Percentiles rank a stretch among this genome's conserved stretches.
Evolutionary conservation across 1,139 yeast species (phyloP).

Genomic region (Suzukiozyma palmioleophila): DNA sequence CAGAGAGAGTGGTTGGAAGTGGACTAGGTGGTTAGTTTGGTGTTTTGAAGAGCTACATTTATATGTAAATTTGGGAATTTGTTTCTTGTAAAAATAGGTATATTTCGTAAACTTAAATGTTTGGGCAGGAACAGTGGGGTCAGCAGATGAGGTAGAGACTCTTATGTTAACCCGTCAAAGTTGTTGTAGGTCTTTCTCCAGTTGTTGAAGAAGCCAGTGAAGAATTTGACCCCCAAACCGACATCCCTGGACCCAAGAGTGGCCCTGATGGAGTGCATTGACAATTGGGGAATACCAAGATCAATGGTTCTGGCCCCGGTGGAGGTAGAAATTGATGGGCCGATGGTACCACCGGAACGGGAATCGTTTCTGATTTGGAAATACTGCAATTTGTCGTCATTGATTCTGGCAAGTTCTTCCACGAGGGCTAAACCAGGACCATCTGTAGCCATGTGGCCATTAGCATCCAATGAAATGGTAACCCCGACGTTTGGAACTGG

Average conservation of each 20-base stretch:
- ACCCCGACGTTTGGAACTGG: conserved; percentile 43
- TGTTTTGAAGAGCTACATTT: no score
- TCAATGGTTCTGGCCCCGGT: conserved; percentile 45
- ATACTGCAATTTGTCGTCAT: conserved; percentile 29
- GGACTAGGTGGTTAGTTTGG: no score
- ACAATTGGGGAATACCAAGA: conserved; percentile 42
- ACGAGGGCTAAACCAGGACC: conserved; percentile 31
- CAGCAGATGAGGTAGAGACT: no score
- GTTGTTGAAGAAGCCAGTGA: conserved; percentile 31
- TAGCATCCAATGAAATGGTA: conserved; percentile 36
- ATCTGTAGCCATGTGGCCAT: conserved; percentile 43
- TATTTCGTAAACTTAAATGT: no score
- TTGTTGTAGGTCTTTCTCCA: conserved; percentile 30
- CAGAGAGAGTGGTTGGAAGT: no score
- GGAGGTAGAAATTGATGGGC: conserved; percentile 35
- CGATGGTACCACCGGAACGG: conserved; percentile 45
- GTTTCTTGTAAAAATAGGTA: no score
- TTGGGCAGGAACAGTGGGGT: no score
- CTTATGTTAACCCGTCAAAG: conserved; percentile 14
- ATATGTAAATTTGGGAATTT: no score
- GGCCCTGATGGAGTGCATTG: conserved; percentile 46
- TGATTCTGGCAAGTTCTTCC: conserved; percentile 26
- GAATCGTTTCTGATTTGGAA: conserved; percentile 44
- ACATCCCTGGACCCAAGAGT: conserved; percentile 40
- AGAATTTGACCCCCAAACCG: conserved; percentile 39